Conservation (phyloP, 2,329 filamentous ascomycete genomes). For the Byssochlamys sp. region DNA sequence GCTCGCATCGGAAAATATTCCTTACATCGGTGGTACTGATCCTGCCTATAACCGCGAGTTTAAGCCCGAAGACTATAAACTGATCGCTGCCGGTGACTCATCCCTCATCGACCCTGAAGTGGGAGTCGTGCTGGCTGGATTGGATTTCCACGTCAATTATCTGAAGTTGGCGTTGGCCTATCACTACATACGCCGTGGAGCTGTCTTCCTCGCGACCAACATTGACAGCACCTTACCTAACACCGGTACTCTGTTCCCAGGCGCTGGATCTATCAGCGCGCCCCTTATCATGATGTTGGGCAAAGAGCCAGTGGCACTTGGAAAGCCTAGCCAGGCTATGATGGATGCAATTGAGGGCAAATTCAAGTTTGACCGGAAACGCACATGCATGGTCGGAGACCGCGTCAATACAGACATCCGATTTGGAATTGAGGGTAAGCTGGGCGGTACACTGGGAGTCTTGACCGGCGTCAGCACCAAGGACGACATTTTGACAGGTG, state of each 20-base stretch:
- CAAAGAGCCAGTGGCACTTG: slow-evolving; percentile 64
- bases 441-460: slow-evolving; percentile 85
- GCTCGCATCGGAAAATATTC: slow-evolving; percentile 66
- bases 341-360: slow-evolving; percentile 98
- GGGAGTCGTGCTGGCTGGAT: slow-evolving; percentile 74
- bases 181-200: slow-evolving; percentile 73
- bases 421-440: slow-evolving; percentile 80
- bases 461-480: slow-evolving; percentile 76
- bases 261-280: slow-evolving; percentile 72
- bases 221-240: slow-evolving; percentile 81
- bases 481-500: slow-evolving; percentile 70
- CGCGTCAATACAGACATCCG: slow-evolving; percentile 89
- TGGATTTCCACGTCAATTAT: slow-evolving; percentile 94
- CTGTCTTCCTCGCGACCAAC: slow-evolving; percentile 85
- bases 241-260: slow-evolving; percentile 75
- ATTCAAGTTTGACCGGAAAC: slow-evolving; percentile 73
- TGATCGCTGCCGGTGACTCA: slow-evolving; percentile 60
- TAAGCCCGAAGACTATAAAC: slow-evolving; percentile 66
- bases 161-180: slow-evolving; percentile 76
- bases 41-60: slow-evolving; percentile 67
- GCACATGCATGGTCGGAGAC: slow-evolving; percentile 93
- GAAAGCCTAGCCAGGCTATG: slow-evolving; percentile 97
- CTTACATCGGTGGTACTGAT: slow-evolving; percentile 80
- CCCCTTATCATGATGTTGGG: slow-evolving; percentile 65
- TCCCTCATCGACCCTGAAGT: slow-evolving; percentile 76